A percentile compares a stretch with the other conserved stretches of the same genome.
phyloP scores from a whole-genome alignment of 73 alveolate species.

The Paramecium octaurelia region DNA sequence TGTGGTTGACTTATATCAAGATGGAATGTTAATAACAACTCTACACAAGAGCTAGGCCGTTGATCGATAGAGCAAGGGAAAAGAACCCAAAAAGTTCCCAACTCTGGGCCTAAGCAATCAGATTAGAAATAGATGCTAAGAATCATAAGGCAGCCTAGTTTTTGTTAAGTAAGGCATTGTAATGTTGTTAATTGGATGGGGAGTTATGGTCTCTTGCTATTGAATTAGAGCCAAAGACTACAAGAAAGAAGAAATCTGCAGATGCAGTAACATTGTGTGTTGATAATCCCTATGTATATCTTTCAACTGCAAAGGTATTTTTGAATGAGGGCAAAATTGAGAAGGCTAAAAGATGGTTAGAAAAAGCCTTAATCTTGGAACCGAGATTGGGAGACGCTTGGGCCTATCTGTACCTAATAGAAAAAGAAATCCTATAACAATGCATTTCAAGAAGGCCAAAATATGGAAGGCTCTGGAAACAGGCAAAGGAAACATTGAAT shows the following conservation, averaged over 20 bases:
- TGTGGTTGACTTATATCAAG: conserved; percentile 72
- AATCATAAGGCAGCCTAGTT: conserved; percentile 71
- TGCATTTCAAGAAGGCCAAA: conserved; percentile 8
- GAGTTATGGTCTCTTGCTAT: conserved; percentile 75
- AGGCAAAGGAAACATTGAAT: neutral
- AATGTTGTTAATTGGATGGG: neutral
- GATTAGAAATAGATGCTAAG: conserved; percentile 71
- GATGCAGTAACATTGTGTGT: conserved; percentile 72
- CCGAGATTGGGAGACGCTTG: conserved; percentile 85
- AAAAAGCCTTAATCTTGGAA: conserved; percentile 68
- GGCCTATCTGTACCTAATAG: conserved; percentile 70
- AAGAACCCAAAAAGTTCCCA: conserved; percentile 67
- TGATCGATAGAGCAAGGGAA: conserved; percentile 77
- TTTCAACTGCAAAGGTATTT: conserved; percentile 71
- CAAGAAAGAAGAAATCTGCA: conserved; percentile 70
- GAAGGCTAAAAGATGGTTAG: conserved; percentile 75
- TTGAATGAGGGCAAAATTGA: conserved; percentile 78
- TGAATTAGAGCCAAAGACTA: conserved; percentile 69
- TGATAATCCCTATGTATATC: conserved; percentile 67
- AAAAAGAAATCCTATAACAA: neutral
- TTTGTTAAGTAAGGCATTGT: conserved; percentile 67
- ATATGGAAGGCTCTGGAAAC: conserved; percentile 31
- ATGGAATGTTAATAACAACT: conserved; percentile 63
- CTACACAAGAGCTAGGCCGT: conserved; percentile 77
- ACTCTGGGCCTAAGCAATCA: conserved; percentile 72